These are phyloP conservation scores for Pezicula rhizophila DNA, from an alignment of 2,329 filamentous ascomycete genomes.

Conservation along the genomic window DNA sequence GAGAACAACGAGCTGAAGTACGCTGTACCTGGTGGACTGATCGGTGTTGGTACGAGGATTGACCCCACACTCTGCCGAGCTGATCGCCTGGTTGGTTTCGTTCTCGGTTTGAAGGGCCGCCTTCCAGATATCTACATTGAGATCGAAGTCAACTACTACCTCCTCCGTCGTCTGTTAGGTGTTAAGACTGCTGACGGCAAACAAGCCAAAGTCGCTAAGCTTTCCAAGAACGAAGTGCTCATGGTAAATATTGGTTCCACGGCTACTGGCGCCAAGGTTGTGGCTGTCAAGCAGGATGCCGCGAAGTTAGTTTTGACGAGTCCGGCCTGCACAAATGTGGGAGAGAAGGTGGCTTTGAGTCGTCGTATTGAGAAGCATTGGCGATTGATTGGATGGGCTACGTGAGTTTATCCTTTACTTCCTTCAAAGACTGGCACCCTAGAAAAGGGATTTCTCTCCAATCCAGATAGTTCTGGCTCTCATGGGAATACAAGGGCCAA, in stretches of 20 bases:
- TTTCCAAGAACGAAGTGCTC: constrained; percentile 96
- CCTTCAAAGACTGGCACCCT: not conserved
- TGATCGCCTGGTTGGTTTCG: constrained; percentile 97
- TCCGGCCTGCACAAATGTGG: constrained; percentile 92
- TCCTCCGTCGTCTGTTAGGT: constrained; percentile 87
- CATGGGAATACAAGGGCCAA: too few relatives aligned
- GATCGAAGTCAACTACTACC: constrained; percentile 99
- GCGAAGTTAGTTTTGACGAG: constrained; percentile 90
- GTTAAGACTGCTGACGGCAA: constrained; percentile 98
- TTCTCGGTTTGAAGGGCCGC: constrained; percentile 87
- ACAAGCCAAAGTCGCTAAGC: constrained; percentile 97
- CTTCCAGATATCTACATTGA: constrained; percentile 97
- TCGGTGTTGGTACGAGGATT: constrained; percentile 95
- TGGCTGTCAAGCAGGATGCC: constrained; percentile 95
- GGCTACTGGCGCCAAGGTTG: constrained; percentile 93
- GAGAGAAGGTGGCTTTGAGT: constrained; percentile 94
- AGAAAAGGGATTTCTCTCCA: not conserved
- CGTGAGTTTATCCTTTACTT: constrained; percentile 40
- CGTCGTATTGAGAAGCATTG: constrained; percentile 99
- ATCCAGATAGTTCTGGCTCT: too few relatives aligned
- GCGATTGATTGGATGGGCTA: constrained; percentile 90
- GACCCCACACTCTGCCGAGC: constrained; percentile 97
- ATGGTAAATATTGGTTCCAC: constrained; percentile 99
- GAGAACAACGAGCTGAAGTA: constrained; percentile 99
- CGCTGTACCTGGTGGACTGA: constrained; percentile 92